Percentiles rank a stretch among this genome's conserved stretches.
These are phyloP conservation scores for Roridomyces roridus DNA, from an alignment of 768 basidiomycete genomes.

Conservation along the genomic window DNA sequence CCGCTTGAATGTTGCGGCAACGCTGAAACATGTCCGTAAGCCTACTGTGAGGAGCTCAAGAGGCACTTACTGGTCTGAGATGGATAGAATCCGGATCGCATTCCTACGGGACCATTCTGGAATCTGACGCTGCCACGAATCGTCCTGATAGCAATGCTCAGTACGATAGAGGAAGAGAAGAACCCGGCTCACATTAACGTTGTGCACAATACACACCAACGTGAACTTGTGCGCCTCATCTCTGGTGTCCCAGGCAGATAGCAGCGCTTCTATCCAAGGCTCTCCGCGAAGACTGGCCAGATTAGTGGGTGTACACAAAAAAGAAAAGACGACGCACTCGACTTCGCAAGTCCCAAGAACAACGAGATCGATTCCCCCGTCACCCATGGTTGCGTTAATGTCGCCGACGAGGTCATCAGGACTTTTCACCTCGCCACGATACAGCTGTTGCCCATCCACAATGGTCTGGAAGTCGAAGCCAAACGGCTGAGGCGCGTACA, in stretches of 20 bases:
- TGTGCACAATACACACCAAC: slow-evolving; percentile 49
- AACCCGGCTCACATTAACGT: slow-evolving; percentile 32
- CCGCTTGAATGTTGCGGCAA: slow-evolving; percentile 35
- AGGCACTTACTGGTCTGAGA: slow-evolving; percentile 46
- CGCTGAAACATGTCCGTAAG: slow-evolving; percentile 25
- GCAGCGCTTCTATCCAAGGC: slow-evolving; percentile 32
- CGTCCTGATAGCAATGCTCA: slow-evolving; percentile 23
- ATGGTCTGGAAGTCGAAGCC: slow-evolving; percentile 38
- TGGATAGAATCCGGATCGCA: slow-evolving; percentile 44
- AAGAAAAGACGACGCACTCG: slow-evolving; percentile 36
- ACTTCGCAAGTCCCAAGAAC: slow-evolving; percentile 53
- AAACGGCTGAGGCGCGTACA: slow-evolving; percentile 39
- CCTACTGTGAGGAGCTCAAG: background rate
- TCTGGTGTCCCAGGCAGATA: slow-evolving; percentile 44
- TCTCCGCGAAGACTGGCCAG: slow-evolving; percentile 32
- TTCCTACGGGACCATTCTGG: slow-evolving; percentile 43
- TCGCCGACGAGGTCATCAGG: slow-evolving; percentile 34
- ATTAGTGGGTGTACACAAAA: background rate
- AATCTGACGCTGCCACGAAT: slow-evolving; percentile 37
- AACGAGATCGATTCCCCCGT: slow-evolving; percentile 41
- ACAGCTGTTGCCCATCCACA: slow-evolving; percentile 37
- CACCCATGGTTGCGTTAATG: slow-evolving; percentile 26
- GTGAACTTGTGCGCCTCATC: slow-evolving; percentile 43
- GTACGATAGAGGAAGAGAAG: background rate
- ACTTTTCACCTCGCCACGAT: slow-evolving; percentile 32